Evolutionary conservation across 805 yeast genomes (phyloP).

Genomic region (Wickerhamomyces chaumierensis): DNA sequence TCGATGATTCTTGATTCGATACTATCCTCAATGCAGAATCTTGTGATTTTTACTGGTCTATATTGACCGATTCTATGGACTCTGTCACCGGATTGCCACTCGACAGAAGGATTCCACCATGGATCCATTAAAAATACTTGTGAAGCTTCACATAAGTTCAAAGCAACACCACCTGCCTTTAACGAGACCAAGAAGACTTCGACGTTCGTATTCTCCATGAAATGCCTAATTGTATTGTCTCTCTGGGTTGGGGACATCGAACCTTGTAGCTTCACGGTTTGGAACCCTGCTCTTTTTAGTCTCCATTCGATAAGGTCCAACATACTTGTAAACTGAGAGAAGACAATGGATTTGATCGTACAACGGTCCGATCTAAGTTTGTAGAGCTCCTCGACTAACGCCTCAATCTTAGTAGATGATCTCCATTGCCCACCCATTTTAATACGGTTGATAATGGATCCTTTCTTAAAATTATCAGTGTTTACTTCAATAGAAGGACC

Average conservation of each 20-base stretch:
- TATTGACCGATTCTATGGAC: conserved; percentile 96
- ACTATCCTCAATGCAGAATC: conserved; percentile 92
- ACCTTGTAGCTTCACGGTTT: conserved; percentile 90
- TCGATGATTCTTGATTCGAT: conserved; percentile 94
- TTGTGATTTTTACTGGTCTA: conserved; percentile 85
- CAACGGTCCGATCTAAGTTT: conserved; percentile 73
- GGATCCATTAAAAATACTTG: conserved; percentile 95
- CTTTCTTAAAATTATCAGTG: conserved; percentile 42
- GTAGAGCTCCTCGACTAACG: conserved; percentile 86
- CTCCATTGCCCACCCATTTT: conserved; percentile 84
- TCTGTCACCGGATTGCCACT: conserved; percentile 97
- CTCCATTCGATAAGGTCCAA: conserved; percentile 94
- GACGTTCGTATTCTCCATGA: conserved; percentile 85
- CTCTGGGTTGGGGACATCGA: conserved; percentile 95
- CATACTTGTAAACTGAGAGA: conserved; percentile 96
- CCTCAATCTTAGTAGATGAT: conserved; percentile 94
- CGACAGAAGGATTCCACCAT: conserved; percentile 99
- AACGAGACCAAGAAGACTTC: conserved; percentile 91
- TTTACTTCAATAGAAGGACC: conserved; percentile 74
- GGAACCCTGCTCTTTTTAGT: conserved; percentile 85
- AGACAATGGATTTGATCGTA: conserved; percentile 91
- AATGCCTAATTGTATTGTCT: conserved; percentile 80
- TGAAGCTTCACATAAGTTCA: conserved; percentile 92
- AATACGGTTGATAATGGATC: conserved; percentile 76
- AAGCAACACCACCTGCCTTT: conserved; percentile 98